Evolutionary conservation across 2,329 filamentous ascomycete species (phyloP).

Genomic region (Fusarium illudens): DNA sequence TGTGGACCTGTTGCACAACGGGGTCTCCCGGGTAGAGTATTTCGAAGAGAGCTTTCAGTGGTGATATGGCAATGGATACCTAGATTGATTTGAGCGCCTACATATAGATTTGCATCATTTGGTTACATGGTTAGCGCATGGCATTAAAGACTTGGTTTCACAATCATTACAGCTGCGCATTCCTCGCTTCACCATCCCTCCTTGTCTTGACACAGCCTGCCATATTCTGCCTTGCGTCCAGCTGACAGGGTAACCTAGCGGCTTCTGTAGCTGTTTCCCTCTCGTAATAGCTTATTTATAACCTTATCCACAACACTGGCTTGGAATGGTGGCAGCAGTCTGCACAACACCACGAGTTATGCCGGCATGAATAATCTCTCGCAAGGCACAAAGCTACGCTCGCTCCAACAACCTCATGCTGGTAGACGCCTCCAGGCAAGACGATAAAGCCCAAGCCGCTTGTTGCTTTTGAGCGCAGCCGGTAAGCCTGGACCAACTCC

Average conservation of each 20-base stretch:
- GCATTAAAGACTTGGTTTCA: background rate
- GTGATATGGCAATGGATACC: constrained; percentile 44
- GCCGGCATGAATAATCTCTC: background rate
- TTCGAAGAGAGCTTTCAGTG: constrained; percentile 57
- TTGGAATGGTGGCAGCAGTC: background rate
- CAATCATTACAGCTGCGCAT: background rate
- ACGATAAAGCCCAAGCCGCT: background rate
- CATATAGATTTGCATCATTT: background rate
- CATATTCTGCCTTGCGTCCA: background rate
- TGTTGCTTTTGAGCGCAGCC: background rate
- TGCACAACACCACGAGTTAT: too few species aligned
- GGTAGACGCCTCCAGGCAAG: background rate
- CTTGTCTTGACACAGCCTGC: background rate
- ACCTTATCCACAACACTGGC: background rate
- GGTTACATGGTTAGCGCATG: background rate
- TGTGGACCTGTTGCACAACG: constrained; percentile 41
- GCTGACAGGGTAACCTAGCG: background rate
- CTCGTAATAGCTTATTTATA: background rate
- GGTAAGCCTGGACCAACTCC: background rate
- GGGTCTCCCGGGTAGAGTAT: constrained; percentile 47
- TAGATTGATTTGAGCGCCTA: background rate
- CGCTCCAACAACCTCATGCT: background rate
- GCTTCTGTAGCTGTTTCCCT: background rate
- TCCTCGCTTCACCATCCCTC: background rate
- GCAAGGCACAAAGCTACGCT: background rate